Percentiles rank a stretch among this genome's conserved stretches.
phyloP scores from a whole-genome alignment of 805 yeast species.

The Schwanniomyces occidentalis region DNA sequence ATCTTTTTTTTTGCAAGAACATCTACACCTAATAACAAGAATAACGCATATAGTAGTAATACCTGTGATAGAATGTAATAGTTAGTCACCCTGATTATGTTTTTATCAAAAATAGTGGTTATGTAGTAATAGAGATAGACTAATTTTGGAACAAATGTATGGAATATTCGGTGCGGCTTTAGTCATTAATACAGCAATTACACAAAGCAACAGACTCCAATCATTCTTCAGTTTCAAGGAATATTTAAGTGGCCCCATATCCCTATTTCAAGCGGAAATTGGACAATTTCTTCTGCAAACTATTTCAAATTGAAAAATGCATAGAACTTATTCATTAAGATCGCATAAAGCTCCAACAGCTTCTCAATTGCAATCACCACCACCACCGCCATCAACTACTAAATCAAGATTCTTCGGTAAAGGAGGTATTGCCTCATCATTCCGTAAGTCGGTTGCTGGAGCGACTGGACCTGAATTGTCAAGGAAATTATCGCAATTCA shows the following conservation, averaged over 20 bases:
- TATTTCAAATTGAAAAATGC: conserved; percentile 53
- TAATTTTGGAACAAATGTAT: conserved; percentile 1
- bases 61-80: too few relatives aligned
- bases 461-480: conserved; percentile 79
- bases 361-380: conserved; percentile 88
- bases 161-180: conserved; percentile 1
- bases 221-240: too few relatives aligned
- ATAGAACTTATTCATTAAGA: conserved; percentile 97
- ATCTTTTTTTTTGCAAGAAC: too few relatives aligned
- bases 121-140: too few relatives aligned
- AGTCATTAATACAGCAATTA: conserved; percentile 8
- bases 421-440: conserved; percentile 60
- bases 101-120: too few relatives aligned
- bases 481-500: conserved; percentile 69
- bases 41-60: too few relatives aligned
- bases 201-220: conserved; percentile 2
- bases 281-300: conserved; percentile 1
- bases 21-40: too few relatives aligned
- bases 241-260: too few relatives aligned
- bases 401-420: conserved; percentile 90
- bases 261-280: neutral
- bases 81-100: too few relatives aligned
- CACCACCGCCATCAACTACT: conserved; percentile 93
- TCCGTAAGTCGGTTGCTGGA: conserved; percentile 75
- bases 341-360: conserved; percentile 96